These are phyloP conservation scores for Fusarium sp. DNA, from an alignment of 2,329 filamentous ascomycete species.

Conservation along the genomic window DNA sequence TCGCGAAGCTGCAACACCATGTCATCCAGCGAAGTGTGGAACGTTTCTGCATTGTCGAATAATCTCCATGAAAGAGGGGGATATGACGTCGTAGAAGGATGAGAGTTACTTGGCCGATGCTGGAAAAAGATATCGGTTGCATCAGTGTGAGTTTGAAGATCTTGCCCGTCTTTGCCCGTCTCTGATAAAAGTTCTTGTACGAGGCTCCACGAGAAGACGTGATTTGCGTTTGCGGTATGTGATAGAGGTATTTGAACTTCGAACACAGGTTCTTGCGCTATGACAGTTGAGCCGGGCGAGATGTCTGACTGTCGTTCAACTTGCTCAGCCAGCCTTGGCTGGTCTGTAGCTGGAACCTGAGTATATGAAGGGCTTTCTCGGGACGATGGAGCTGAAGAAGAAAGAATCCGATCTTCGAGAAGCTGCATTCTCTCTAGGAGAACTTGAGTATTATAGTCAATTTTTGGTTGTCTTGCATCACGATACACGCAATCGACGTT, in stretches of 20 bases:
- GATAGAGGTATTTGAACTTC: constrained; percentile 28
- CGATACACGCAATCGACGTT: constrained; percentile 51
- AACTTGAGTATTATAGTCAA: constrained; percentile 51
- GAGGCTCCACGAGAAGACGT: constrained; percentile 30
- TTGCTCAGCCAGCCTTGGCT: not conserved
- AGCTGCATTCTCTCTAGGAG: constrained; percentile 52
- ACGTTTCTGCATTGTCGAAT: not conserved
- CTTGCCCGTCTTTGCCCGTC: accelerated
- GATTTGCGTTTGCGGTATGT: constrained; percentile 39
- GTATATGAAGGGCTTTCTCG: accelerated
- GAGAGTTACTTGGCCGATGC: not conserved
- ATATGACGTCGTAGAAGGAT: accelerated
- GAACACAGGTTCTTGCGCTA: not conserved
- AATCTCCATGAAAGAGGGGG: constrained; percentile 28
- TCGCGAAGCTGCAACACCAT: accelerated
- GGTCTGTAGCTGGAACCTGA: accelerated
- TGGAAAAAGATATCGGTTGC: constrained; percentile 37
- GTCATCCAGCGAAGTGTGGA: not conserved
- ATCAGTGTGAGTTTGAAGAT: not conserved
- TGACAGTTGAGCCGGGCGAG: not conserved
- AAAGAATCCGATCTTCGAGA: constrained; percentile 48
- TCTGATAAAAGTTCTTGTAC: constrained; percentile 14
- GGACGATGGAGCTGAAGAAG: accelerated
- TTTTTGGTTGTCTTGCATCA: constrained; percentile 50
- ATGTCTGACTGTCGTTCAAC: not conserved